phyloP scores from a whole-genome alignment of 768 basidiomycete genomes.

The Boletus pseudopeckii region DNA sequence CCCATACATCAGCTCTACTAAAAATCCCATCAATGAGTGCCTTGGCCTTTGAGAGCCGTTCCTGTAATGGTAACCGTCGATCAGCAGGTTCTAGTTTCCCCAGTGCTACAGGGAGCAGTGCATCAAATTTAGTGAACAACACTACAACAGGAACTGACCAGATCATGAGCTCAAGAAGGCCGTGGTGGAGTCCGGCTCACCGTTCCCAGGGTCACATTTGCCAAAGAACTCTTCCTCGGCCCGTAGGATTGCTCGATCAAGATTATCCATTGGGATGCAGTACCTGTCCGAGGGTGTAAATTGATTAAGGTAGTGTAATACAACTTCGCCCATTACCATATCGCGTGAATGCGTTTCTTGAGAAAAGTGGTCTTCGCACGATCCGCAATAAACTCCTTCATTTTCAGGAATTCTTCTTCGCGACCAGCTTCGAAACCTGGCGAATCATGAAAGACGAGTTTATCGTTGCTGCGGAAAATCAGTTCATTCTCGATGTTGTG shows the following conservation, averaged over 20 bases:
- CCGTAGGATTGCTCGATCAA: not conserved
- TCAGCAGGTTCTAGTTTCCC: not conserved
- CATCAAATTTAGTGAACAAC: slow-evolving; percentile 6
- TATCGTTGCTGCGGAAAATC: slow-evolving; percentile 1
- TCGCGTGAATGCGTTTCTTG: slow-evolving; percentile 6
- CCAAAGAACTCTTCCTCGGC: not conserved
- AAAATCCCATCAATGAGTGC: not conserved
- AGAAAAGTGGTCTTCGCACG: not conserved
- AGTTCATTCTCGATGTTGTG: slow-evolving; percentile 1
- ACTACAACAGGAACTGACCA: slow-evolving; percentile 2
- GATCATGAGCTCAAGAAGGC: not conserved
- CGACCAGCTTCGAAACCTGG: slow-evolving; percentile 7
- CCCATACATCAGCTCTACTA: not conserved
- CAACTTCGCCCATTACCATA: not conserved
- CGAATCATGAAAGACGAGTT: slow-evolving; percentile 4
- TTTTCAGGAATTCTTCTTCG: not conserved
- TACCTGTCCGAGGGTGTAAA: not conserved
- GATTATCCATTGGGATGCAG: slow-evolving; percentile 5
- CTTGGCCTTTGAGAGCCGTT: not conserved
- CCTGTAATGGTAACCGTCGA: not conserved
- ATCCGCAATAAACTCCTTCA: slow-evolving; percentile 5
- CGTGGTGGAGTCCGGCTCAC: no score
- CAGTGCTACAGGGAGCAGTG: not conserved
- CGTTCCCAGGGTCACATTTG: not conserved
- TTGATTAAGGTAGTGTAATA: not conserved